Conservation (phyloP, 2,329 filamentous ascomycete species). For the Aspergillus phoenicis region DNA sequence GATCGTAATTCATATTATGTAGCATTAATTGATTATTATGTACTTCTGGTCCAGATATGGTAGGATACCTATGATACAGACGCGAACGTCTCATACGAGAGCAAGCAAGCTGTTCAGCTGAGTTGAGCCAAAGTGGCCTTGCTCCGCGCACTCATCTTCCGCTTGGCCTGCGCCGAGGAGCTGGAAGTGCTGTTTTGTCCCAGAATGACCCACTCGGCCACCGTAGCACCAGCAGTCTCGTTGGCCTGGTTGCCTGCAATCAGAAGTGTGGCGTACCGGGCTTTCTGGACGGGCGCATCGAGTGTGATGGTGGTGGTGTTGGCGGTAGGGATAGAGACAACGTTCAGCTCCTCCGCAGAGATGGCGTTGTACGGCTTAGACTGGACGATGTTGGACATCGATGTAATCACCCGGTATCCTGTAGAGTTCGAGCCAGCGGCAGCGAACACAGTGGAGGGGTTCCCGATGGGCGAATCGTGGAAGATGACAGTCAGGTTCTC, state of each 20-base stretch:
- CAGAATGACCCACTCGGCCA: constrained; percentile 53
- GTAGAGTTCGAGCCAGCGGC: constrained; percentile 9
- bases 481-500: constrained; percentile 57
- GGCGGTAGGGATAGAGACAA: constrained; percentile 40
- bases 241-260: constrained; percentile 48
- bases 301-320: constrained; percentile 49
- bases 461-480: constrained; percentile 49
- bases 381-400: constrained; percentile 35
- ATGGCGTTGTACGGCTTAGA: constrained; percentile 39
- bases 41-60: neutral
- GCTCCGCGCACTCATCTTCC: neutral
- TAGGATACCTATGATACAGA: neutral
- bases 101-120: neutral
- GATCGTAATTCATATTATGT: neutral
- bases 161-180: neutral
- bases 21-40: neutral
- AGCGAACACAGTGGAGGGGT: constrained; percentile 13
- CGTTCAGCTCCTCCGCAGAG: constrained; percentile 32
- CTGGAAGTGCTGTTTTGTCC: constrained; percentile 17
- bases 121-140: constrained; percentile 1
- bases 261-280: constrained; percentile 47
- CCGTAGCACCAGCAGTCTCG: constrained; percentile 48
- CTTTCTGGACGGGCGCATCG: constrained; percentile 33
- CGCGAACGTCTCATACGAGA: neutral
- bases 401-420: constrained; percentile 28